Conservation (phyloP, 2,329 filamentous ascomycete species). For the Cryphonectria nitschkei region DNA sequence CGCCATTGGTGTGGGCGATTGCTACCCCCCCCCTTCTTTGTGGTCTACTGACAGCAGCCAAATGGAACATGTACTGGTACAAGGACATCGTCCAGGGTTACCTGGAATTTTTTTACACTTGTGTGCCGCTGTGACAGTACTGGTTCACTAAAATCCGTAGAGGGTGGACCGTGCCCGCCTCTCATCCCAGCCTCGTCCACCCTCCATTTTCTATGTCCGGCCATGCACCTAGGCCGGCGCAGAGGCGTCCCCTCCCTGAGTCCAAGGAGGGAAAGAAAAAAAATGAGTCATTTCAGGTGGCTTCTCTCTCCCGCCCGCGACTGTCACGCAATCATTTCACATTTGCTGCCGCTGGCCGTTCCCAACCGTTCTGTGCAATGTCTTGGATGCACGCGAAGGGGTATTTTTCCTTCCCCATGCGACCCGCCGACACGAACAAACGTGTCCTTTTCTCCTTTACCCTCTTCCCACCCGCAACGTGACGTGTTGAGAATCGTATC, state of each 20-base stretch:
- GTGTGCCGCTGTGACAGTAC: conserved; percentile 27
- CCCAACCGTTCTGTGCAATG: conserved; percentile 1
- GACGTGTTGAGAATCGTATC: conserved; percentile 7
- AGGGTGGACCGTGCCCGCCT: conserved; percentile 26
- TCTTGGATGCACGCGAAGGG: conserved; percentile 14
- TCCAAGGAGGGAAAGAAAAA: not conserved
- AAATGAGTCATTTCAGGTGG: conserved; percentile 29
- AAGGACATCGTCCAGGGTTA: conserved; percentile 11
- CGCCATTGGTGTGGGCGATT: conserved; percentile 28
- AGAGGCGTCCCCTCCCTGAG: not conserved
- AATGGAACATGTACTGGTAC: conserved; percentile 28
- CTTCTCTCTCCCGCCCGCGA: conserved; percentile 16
- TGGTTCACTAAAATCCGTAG: conserved; percentile 14
- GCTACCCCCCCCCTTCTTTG: conserved; percentile 11
- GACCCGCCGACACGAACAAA: conserved; percentile 6
- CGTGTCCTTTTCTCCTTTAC: conserved; percentile 1
- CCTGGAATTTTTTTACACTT: conserved; percentile 24
- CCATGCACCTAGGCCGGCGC: not conserved
- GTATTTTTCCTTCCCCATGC: not conserved
- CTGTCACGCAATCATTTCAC: conserved; percentile 21
- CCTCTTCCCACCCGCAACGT: not conserved
- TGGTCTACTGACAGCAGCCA: conserved; percentile 5
- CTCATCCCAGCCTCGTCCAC: conserved; percentile 26
- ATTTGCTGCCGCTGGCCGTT: conserved; percentile 16
- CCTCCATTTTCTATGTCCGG: conserved; percentile 7